phyloP scores from a whole-genome alignment of 2,329 filamentous ascomycete genomes.

The Pseudogymnoascus sp. region DNA sequence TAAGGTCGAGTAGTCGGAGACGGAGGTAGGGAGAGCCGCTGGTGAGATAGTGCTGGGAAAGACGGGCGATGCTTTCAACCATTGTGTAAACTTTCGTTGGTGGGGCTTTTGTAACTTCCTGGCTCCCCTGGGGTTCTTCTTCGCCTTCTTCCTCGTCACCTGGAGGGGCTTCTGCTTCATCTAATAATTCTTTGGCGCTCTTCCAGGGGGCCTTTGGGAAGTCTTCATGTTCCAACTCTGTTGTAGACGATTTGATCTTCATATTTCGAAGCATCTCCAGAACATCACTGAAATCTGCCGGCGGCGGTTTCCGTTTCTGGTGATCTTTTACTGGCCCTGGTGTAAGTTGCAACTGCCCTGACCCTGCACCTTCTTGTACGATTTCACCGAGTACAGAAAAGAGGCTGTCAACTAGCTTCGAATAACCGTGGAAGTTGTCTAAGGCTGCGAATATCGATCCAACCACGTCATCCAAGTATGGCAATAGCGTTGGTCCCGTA shows the following conservation, averaged over 20 bases:
- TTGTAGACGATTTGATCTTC: conserved; percentile 31
- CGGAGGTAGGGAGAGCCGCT: conserved; percentile 74
- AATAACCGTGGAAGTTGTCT: conserved; percentile 94
- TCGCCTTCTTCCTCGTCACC: conserved; percentile 30
- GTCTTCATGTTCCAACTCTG: conserved; percentile 19
- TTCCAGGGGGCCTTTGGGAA: conserved; percentile 30
- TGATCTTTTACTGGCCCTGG: conserved; percentile 25
- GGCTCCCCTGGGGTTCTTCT: conserved; percentile 30
- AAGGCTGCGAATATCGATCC: conserved; percentile 85
- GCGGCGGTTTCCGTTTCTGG: conserved; percentile 30
- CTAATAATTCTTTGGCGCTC: conserved; percentile 31
- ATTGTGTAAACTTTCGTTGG: conserved; percentile 74
- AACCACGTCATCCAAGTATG: conserved; percentile 86
- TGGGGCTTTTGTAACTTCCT: conserved; percentile 50
- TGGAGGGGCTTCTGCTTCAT: conserved; percentile 24
- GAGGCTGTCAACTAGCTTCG: conserved; percentile 72
- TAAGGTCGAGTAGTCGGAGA: conserved; percentile 67
- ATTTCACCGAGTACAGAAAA: conserved; percentile 78
- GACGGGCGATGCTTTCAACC: conserved; percentile 69
- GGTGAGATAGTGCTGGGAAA: conserved; percentile 86
- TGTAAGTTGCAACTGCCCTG: conserved; percentile 38
- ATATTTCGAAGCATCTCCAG: conserved; percentile 58
- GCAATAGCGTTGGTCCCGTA: conserved; percentile 72
- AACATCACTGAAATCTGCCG: conserved; percentile 39
- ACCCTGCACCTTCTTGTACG: conserved; percentile 70